phyloP scores from a whole-genome alignment of 345 rosid species.

The Acer negundo region DNA sequence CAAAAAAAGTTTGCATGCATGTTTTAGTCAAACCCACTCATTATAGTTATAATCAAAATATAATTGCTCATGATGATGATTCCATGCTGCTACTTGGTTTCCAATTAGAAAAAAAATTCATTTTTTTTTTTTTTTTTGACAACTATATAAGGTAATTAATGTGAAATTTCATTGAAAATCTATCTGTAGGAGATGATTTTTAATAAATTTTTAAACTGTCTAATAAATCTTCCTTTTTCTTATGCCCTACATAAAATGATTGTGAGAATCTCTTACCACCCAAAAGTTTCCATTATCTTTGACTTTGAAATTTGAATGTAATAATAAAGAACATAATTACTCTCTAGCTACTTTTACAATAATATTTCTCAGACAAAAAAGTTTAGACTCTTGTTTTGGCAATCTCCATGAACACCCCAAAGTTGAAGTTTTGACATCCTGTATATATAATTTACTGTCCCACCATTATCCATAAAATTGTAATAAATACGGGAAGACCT shows the following conservation, averaged over 20 bases:
- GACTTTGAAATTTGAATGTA: neutral
- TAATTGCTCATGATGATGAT: neutral
- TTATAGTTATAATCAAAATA: neutral
- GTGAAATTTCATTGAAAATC: neutral
- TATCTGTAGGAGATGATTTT: too few species aligned
- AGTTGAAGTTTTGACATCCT: too few species aligned
- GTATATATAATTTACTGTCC: too few species aligned
- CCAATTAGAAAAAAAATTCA: neutral
- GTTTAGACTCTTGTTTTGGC: neutral
- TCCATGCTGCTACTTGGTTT: neutral
- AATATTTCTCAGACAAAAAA: too few species aligned
- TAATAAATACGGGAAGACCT: too few species aligned
- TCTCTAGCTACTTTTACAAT: neutral
- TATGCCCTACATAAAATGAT: neutral
- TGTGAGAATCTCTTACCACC: conserved; percentile 1
- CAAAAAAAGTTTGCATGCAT: neutral
- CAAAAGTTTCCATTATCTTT: neutral
- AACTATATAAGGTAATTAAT: neutral
- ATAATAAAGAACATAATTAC: neutral
- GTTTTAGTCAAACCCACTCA: neutral
- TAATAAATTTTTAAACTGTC: neutral
- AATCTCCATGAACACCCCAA: too few species aligned
- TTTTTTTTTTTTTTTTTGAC: neutral
- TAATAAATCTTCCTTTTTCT: neutral
- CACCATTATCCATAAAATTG: too few species aligned